phyloP scores from a whole-genome alignment of 305 asterid genomes.

The Fraxinus velutina region DNA sequence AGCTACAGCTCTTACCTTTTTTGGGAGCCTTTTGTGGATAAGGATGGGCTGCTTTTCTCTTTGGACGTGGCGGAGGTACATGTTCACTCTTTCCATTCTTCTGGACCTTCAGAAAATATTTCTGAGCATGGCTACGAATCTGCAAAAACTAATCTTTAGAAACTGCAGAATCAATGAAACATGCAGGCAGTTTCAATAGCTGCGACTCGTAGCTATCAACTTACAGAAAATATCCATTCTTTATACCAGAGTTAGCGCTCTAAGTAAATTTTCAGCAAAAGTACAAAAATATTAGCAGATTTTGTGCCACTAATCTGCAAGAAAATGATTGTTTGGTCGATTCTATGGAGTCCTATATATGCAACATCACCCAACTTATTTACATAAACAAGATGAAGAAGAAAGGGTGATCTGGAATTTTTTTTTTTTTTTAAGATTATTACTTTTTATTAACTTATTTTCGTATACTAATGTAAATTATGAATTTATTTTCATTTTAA shows the following conservation, averaged over 20 bases:
- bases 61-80: constrained; percentile 94
- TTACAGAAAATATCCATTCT: not conserved
- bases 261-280: not conserved
- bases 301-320: not conserved
- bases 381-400: not conserved
- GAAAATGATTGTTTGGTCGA: not conserved
- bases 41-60: constrained; percentile 90
- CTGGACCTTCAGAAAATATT: constrained; percentile 83
- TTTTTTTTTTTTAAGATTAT: not conserved
- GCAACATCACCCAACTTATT: not conserved
- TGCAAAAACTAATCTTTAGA: constrained; percentile 40
- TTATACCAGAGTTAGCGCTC: not conserved
- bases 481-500: not conserved
- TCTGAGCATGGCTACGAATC: constrained; percentile 98
- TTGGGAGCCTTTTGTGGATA: constrained; percentile 86
- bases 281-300: not conserved
- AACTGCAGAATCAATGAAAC: constrained; percentile 13
- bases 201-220: not conserved
- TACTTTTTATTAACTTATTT: not conserved
- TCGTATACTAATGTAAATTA: not conserved
- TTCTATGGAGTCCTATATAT: not conserved
- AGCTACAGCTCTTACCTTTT: constrained; percentile 37
- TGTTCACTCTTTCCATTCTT: constrained; percentile 79
- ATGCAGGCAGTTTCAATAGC: not conserved
- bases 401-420: not conserved